Conservation (phyloP, 768 basidiomycete genomes). For the Coprinopsis strossmayeri region DNA sequence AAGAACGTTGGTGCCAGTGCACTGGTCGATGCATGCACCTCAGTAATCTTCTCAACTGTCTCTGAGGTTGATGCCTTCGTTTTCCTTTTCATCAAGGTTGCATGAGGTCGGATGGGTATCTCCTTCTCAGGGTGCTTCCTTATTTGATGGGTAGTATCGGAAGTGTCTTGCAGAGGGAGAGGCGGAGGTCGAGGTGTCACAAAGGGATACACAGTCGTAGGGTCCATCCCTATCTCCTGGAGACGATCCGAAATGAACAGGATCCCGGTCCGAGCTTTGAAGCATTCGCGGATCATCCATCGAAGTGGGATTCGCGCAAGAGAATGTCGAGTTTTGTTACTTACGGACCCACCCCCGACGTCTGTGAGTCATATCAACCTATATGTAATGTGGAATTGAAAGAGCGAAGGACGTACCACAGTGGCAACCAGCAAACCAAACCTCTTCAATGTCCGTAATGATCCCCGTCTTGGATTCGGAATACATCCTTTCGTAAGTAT, state of each 20-base stretch:
- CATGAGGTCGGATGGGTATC: constrained; percentile 18
- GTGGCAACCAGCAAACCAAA: constrained; percentile 61
- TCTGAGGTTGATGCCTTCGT: constrained; percentile 11
- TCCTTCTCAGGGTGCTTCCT: constrained; percentile 18
- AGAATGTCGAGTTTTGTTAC: constrained; percentile 37
- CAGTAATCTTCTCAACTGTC: neutral
- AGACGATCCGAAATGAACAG: constrained; percentile 48
- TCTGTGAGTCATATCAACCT: constrained; percentile 22
- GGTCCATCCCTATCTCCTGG: constrained; percentile 43
- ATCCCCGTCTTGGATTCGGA: constrained; percentile 14
- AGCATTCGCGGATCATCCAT: constrained; percentile 73
- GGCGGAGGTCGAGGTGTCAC: constrained; percentile 32
- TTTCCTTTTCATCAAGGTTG: constrained; percentile 16
- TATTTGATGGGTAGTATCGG: too few species aligned
- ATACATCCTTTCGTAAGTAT: constrained; percentile 26
- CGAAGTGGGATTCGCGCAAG: constrained; percentile 51
- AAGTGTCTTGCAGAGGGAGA: constrained; percentile 15
- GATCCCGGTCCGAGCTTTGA: constrained; percentile 54
- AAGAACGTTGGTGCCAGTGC: constrained; percentile 14
- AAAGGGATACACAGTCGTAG: constrained; percentile 35
- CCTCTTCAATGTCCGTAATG: constrained; percentile 47
- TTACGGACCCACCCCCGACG: constrained; percentile 52
- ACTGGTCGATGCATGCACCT: neutral
- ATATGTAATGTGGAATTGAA: neutral
- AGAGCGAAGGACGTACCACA: constrained; percentile 25